Percentiles rank a stretch among this genome's conserved stretches.
phyloP scores from a whole-genome alignment of 148 eudicot genomes.

The Linanthus parryae region DNA sequence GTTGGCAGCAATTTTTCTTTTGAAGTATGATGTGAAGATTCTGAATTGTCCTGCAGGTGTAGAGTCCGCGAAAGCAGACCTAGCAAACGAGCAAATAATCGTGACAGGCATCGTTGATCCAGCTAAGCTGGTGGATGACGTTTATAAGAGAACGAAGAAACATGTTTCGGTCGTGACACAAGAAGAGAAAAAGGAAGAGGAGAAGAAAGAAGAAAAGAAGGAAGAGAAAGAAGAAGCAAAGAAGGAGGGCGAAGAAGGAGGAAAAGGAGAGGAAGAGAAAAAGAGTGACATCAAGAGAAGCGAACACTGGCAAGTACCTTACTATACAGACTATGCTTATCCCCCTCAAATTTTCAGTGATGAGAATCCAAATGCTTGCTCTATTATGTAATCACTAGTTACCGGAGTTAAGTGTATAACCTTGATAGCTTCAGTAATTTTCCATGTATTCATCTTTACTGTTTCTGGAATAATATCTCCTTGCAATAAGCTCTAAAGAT shows the following conservation, averaged over 20 bases:
- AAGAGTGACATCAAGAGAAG: constrained; percentile 20
- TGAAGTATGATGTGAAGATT: too few species aligned
- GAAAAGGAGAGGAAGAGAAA: constrained; percentile 9
- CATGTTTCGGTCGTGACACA: constrained; percentile 38
- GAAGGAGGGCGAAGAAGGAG: constrained; percentile 6
- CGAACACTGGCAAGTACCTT: constrained; percentile 34
- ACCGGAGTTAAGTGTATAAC: neutral
- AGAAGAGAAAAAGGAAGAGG: constrained; percentile 25
- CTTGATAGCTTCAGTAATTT: too few species aligned
- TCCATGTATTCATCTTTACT: too few species aligned
- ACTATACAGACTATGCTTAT: constrained; percentile 33
- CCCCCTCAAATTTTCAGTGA: constrained; percentile 64
- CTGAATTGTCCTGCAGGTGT: constrained; percentile 37
- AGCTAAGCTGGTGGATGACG: constrained; percentile 29
- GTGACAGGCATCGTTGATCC: constrained; percentile 55
- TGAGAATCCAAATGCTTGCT: constrained; percentile 70
- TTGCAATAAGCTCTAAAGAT: too few species aligned
- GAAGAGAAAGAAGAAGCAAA: constrained; percentile 18
- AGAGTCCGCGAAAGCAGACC: constrained; percentile 54
- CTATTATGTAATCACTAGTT: constrained; percentile 30
- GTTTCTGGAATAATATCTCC: too few species aligned
- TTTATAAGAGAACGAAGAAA: constrained; percentile 48
- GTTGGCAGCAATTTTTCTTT: too few species aligned
- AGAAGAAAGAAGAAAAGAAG: constrained; percentile 21
- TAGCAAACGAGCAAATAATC: constrained; percentile 39